Evolutionary conservation across 306 rosid species (phyloP).

Genomic region (Fagus sylvatica): DNA sequence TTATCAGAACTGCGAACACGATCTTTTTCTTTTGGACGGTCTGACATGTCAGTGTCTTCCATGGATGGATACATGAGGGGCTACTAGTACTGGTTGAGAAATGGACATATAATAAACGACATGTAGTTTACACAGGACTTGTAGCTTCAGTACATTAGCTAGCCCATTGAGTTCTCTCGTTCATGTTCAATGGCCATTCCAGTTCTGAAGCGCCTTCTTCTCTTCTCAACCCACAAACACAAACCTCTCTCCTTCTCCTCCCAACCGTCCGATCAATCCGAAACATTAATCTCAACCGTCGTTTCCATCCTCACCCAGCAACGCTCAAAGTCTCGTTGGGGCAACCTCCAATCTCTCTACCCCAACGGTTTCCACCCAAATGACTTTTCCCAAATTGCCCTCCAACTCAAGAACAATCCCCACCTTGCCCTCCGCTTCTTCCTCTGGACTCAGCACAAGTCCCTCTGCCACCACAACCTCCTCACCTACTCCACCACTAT

Average conservation of each 20-base stretch:
- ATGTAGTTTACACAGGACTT: too few species aligned
- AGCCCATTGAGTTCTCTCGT: not conserved
- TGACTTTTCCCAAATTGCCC: constrained; percentile 58
- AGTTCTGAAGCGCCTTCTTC: constrained; percentile 26
- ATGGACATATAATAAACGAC: too few species aligned
- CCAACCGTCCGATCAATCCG: constrained; percentile 12
- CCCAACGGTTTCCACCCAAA: constrained; percentile 52
- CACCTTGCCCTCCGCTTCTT: constrained; percentile 75
- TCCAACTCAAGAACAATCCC: constrained; percentile 60
- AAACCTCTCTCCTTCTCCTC: constrained; percentile 24
- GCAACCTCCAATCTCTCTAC: constrained; percentile 48
- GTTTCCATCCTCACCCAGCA: constrained; percentile 62
- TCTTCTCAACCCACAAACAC: constrained; percentile 14
- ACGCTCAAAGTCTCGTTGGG: constrained; percentile 84
- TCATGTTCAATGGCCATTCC: constrained; percentile 37
- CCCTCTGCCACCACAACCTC: constrained; percentile 64
- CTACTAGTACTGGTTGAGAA: too few species aligned
- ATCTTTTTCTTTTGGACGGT: too few species aligned
- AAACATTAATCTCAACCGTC: constrained; percentile 27
- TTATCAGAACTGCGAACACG: too few species aligned
- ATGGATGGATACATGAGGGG: too few species aligned
- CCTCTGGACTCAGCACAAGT: constrained; percentile 54
- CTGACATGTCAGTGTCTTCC: too few species aligned
- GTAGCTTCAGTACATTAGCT: too few species aligned
- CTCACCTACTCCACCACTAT: constrained; percentile 61